phyloP scores from a whole-genome alignment of 106 monocot species.

The Ottelia alismoides region DNA sequence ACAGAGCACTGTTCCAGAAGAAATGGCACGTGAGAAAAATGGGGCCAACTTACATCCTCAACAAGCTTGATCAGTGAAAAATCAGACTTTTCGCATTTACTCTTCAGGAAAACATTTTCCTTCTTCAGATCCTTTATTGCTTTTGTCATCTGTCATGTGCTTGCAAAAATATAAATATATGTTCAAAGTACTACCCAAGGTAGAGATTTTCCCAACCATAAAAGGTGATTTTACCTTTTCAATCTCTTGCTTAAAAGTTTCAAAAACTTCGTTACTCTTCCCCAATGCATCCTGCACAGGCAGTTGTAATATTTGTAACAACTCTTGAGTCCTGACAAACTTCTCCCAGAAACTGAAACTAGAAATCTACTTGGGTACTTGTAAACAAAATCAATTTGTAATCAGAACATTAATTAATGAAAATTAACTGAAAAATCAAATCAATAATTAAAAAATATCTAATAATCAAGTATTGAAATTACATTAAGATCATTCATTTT shows the following conservation, averaged over 20 bases:
- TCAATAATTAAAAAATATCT: too few relatives aligned
- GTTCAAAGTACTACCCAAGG: neutral
- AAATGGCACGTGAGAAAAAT: too few relatives aligned
- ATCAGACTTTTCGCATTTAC: constrained; percentile 91
- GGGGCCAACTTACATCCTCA: constrained; percentile 90
- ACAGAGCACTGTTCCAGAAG: too few relatives aligned
- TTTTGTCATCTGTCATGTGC: constrained; percentile 66
- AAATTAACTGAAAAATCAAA: too few relatives aligned
- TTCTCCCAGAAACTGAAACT: too few relatives aligned
- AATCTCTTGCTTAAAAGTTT: constrained; percentile 96
- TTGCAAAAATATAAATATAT: too few relatives aligned
- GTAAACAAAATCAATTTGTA: too few relatives aligned
- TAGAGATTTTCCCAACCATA: neutral
- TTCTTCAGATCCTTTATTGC: constrained; percentile 89
- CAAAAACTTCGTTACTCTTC: constrained; percentile 95
- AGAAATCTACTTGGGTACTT: too few relatives aligned
- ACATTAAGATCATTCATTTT: too few relatives aligned
- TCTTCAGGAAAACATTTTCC: constrained; percentile 87
- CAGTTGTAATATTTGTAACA: neutral
- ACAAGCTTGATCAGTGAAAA: constrained; percentile 80
- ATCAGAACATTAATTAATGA: too few relatives aligned
- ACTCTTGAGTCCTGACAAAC: too few relatives aligned
- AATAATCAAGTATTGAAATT: too few relatives aligned
- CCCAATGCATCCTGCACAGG: constrained; percentile 64
- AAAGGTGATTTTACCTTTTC: constrained; percentile 50